Percentiles rank a stretch among this genome's conserved stretches.
These are phyloP conservation scores for Pythium volutum DNA, from an alignment of 352 stramenopile species.

Conservation along the genomic window DNA sequence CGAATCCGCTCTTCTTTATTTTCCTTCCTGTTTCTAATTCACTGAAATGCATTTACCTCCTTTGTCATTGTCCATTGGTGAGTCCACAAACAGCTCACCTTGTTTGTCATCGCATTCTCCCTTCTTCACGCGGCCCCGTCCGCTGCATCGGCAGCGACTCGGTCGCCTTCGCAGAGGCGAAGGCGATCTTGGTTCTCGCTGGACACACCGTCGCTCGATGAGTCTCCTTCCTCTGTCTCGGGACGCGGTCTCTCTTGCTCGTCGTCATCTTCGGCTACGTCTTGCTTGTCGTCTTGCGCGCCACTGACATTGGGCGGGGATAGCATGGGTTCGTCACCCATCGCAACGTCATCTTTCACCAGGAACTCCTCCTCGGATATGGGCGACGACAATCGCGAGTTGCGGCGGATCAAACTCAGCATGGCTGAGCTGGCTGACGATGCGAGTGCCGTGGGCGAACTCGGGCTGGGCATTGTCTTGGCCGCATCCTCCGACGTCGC, in stretches of 20 bases:
- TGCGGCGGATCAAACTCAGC: conserved; percentile 54
- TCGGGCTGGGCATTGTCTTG: not conserved
- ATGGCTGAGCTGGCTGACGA: conserved; percentile 34
- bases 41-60: conserved; percentile 2
- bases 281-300: not conserved
- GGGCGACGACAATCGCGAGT: conserved; percentile 41
- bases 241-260: not conserved
- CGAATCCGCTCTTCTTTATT: no score
- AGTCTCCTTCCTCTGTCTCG: conserved; percentile 17
- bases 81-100: not conserved
- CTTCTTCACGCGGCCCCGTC: not conserved
- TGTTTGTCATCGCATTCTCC: not conserved
- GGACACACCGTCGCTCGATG: conserved; percentile 7
- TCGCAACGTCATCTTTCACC: not conserved
- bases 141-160: not conserved
- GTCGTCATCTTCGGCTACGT: not conserved
- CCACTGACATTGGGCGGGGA: not conserved
- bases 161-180: not conserved
- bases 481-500: not conserved
- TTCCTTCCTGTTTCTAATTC: not conserved
- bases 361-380: conserved; percentile 17
- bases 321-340: not conserved
- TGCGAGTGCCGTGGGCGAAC: conserved; percentile 14
- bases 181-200: conserved; percentile 15
- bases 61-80: not conserved